A percentile compares a stretch with the other conserved stretches of the same genome.
Evolutionary conservation across 768 basidiomycete species (phyloP).

Genomic region (Tubosaeta brunneosetosa): DNA sequence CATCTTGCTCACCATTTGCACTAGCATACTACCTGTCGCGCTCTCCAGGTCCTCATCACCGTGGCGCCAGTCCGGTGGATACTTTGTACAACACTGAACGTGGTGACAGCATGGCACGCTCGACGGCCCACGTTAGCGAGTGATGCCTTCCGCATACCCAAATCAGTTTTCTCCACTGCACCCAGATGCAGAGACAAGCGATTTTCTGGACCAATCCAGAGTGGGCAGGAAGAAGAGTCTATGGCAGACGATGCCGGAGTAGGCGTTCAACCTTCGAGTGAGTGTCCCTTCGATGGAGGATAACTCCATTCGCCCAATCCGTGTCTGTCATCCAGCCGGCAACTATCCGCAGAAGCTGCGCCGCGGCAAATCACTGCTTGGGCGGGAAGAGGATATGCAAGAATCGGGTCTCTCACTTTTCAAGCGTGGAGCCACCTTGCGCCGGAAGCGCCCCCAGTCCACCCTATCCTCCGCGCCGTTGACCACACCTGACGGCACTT

Average conservation of each 20-base stretch:
- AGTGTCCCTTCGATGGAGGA: conserved; percentile 30
- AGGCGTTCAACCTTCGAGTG: conserved; percentile 79
- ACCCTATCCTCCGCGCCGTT: conserved; percentile 37
- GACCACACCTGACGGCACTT: conserved; percentile 33
- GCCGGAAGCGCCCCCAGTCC: conserved; percentile 57
- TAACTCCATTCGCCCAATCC: not conserved
- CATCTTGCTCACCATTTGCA: conserved; percentile 31
- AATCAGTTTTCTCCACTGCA: conserved; percentile 40
- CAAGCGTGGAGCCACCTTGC: conserved; percentile 76
- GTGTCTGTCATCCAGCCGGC: conserved; percentile 47
- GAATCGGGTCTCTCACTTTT: conserved; percentile 93
- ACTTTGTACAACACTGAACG: conserved; percentile 69
- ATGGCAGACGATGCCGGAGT: conserved; percentile 67
- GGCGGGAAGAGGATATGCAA: conserved; percentile 82
- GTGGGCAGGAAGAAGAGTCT: conserved; percentile 87
- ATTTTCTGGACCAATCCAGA: conserved; percentile 43
- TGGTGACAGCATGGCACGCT: conserved; percentile 58
- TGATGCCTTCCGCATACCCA: conserved; percentile 42
- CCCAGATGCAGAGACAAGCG: conserved; percentile 29
- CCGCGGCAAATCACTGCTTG: conserved; percentile 89
- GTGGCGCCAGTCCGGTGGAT: too few relatives aligned
- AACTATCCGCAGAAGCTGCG: conserved; percentile 67
- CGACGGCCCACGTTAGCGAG: conserved; percentile 50
- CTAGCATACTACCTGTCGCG: too few relatives aligned
- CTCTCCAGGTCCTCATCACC: too few relatives aligned